Evolutionary conservation across 257 asterid genomes (phyloP).

Genomic region (Pogostemon cablin): DNA sequence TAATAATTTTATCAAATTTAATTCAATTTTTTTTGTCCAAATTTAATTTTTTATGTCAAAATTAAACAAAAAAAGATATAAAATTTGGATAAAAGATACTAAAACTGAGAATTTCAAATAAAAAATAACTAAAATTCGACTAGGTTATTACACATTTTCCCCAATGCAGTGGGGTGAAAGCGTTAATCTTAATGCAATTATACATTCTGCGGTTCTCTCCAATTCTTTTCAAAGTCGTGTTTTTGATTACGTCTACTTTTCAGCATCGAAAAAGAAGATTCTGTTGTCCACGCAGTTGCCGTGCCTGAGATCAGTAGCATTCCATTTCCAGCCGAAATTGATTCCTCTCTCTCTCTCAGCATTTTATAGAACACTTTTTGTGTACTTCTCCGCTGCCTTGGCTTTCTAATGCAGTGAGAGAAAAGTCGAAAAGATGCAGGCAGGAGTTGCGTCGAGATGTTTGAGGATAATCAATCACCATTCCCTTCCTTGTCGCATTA

Average conservation of each 20-base stretch:
- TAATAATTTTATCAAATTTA: too few relatives aligned
- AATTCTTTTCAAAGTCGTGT: conserved; percentile 6
- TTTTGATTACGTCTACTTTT: neutral
- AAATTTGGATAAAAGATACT: too few relatives aligned
- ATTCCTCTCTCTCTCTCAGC: conserved; percentile 27
- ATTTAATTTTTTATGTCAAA: too few relatives aligned
- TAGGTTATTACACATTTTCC: too few relatives aligned
- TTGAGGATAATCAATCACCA: conserved; percentile 44
- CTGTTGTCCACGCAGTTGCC: neutral
- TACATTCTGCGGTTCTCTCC: conserved; percentile 26
- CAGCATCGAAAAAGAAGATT: conserved; percentile 2
- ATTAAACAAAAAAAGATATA: too few relatives aligned
- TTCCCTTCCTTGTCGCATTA: conserved; percentile 34
- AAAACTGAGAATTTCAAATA: too few relatives aligned
- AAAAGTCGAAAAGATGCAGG: conserved; percentile 42
- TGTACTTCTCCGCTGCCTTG: neutral
- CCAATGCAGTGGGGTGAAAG: too few relatives aligned
- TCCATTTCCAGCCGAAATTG: neutral
- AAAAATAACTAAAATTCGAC: too few relatives aligned
- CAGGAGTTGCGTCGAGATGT: conserved; percentile 48
- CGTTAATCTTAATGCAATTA: conserved; percentile 3
- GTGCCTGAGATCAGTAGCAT: conserved; percentile 22
- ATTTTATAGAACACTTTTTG: conserved; percentile 38
- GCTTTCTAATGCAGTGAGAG: conserved; percentile 38
- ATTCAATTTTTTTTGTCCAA: too few relatives aligned